Conservation (phyloP, 345 rosid genomes). For the Euphorbia lathyris region DNA sequence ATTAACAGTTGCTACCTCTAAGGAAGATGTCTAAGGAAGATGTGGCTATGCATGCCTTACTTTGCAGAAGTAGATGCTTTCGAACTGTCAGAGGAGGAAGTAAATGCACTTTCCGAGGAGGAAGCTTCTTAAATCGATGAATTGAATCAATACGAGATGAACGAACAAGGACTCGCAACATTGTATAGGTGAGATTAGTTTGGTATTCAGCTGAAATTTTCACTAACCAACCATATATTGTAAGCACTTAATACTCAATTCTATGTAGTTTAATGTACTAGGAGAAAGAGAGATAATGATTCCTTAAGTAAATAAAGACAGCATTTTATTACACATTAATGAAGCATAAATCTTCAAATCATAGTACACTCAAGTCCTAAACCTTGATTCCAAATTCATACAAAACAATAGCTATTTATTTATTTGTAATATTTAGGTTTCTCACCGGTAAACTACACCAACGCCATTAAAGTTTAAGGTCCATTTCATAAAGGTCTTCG, state of each 20-base stretch:
- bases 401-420: neutral
- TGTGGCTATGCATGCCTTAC: slow-evolving; percentile 37
- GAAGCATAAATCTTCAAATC: neutral
- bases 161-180: too few species aligned
- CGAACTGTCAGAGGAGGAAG: slow-evolving; percentile 70
- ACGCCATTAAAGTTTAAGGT: too few species aligned
- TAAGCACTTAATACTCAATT: neutral
- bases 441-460: too few species aligned
- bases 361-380: neutral
- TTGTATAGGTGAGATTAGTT: slow-evolving; percentile 23
- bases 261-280: neutral
- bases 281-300: neutral
- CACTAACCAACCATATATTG: neutral
- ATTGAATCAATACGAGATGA: slow-evolving; percentile 27
- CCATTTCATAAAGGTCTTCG: too few species aligned
- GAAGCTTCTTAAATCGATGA: slow-evolving; percentile 48
- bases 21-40: slow-evolving; percentile 17
- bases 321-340: neutral
- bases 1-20: neutral
- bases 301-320: neutral
- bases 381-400: neutral
- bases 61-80: slow-evolving; percentile 75
- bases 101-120: slow-evolving; percentile 54
- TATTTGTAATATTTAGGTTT: too few species aligned
- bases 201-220: neutral